A percentile compares a stretch with the other conserved stretches of the same genome.
Conservation (phyloP, 1,139 yeast genomes). For the Hanseniaspora uvarum region DNA sequence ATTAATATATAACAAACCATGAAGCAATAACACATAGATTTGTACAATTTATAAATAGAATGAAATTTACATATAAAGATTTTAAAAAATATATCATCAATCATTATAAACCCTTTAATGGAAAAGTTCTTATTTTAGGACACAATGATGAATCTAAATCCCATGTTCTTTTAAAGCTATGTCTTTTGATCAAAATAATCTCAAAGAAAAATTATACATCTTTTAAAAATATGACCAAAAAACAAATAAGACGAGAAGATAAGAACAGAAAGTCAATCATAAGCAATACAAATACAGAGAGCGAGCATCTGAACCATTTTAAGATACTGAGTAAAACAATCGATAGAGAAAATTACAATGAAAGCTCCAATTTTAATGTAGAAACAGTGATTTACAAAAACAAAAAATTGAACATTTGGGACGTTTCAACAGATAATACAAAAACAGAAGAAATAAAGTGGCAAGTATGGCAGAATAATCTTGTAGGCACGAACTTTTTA, state of each 20-base stretch:
- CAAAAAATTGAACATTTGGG: slow-evolving; percentile 90
- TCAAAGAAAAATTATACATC: slow-evolving; percentile 63
- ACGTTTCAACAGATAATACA: slow-evolving; percentile 86
- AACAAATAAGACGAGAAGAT: neutral
- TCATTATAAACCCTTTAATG: slow-evolving; percentile 1
- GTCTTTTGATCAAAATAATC: slow-evolving; percentile 41
- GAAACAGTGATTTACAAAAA: slow-evolving; percentile 84
- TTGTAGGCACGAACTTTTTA: slow-evolving; percentile 87
- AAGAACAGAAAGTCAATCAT: neutral
- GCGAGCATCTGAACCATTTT: neutral
- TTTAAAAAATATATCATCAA: slow-evolving; percentile 16
- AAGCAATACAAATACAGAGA: neutral
- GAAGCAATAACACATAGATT: no score
- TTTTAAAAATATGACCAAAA: slow-evolving; percentile 30
- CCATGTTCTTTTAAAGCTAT: neutral
- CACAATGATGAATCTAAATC: neutral
- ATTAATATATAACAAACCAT: neutral
- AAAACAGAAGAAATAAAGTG: slow-evolving; percentile 40
- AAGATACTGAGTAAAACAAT: slow-evolving; percentile 19
- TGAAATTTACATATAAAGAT: slow-evolving; percentile 7
- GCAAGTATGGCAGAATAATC: slow-evolving; percentile 79
- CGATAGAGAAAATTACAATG: slow-evolving; percentile 46
- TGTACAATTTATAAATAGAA: neutral
- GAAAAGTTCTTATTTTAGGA: slow-evolving; percentile 14
- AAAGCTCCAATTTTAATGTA: slow-evolving; percentile 85